Base-by-base conservation (phyloP, 1,139 yeast genomes). In the Debaryomyces nepalensis region DNA sequence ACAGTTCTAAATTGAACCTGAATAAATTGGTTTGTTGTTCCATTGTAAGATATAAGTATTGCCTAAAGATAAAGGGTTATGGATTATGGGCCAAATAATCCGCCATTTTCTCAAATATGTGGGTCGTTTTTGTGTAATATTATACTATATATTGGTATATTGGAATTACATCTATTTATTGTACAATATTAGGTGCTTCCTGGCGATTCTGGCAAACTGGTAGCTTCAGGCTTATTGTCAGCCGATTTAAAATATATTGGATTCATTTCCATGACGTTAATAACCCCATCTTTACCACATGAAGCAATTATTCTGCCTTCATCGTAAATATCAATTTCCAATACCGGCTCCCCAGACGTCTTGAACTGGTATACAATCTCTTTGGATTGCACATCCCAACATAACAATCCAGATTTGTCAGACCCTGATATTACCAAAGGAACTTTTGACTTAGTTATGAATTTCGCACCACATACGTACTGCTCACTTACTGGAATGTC, bases 341-440 rank as follows among this genome's bases (percentile, higher is more conserved):
- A 61, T 1, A 82, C 77, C 0, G 82, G 77, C 11, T 49, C 58
- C 3, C 55, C 55, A 1, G 66, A 42, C 3, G 62, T 45, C n/a
- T 55, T 54, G 12, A 76, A 51, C 30, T 60, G 62, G 20, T 61
- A 68, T 5, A 79, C 67, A 4, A 82, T 59, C n/a, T 73, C 64
- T 57, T 84, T 87, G 5, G 81, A 62, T 50, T 87, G 91, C 1
- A 89, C 73, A 54, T 87, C 84, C 96, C 96, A 90, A 26, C 88
- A 65, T 7, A 81, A 61, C 2, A 89, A 63, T 0, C 75, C 73
- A 1, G 85, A 82, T 2, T 56, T 49, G 43, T 86, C 93, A 40
- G 85, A 76, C 0, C 96, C 96, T 4, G 90, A 81, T 1, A 74
- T 79, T 34, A 86, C 72, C 39, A 75, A 49, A 1, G 82, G 75